phyloP scores from a whole-genome alignment of 2,329 filamentous ascomycete species.

The Paecilomyces sp. region DNA sequence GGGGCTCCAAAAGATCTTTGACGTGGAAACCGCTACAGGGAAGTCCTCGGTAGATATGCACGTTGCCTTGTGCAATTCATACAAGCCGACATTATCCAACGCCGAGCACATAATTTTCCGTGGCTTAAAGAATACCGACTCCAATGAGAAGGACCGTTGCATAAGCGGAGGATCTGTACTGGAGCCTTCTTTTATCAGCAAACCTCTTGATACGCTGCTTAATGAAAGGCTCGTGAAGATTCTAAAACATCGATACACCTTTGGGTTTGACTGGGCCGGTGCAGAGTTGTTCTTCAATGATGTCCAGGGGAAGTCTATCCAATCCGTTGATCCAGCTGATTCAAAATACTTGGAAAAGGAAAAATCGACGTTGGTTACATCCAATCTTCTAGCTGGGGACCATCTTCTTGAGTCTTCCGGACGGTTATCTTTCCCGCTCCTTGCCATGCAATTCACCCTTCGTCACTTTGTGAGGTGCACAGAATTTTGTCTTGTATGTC shows the following conservation, averaged over 20 bases:
- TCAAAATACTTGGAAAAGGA: conserved; percentile 16
- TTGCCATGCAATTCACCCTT: conserved; percentile 67
- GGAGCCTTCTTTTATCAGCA: conserved; percentile 61
- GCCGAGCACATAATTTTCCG: conserved; percentile 45
- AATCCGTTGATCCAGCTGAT: conserved; percentile 5
- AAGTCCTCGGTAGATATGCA: conserved; percentile 49
- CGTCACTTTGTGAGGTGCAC: conserved; percentile 74
- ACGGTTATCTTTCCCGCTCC: conserved; percentile 48
- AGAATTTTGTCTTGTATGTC: conserved; percentile 81
- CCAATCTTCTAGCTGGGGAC: conserved; percentile 43
- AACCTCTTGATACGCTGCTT: conserved; percentile 62
- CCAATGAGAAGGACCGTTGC: neutral
- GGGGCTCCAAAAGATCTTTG: conserved; percentile 48
- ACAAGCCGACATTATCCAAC: conserved; percentile 60
- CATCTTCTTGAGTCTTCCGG: conserved; percentile 35
- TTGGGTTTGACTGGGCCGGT: conserved; percentile 57
- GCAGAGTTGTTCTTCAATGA: conserved; percentile 55
- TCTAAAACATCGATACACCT: conserved; percentile 50
- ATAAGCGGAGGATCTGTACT: conserved; percentile 25
- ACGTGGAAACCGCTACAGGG: conserved; percentile 27
- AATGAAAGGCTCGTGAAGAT: conserved; percentile 58
- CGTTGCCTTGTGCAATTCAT: conserved; percentile 62
- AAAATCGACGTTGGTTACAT: conserved; percentile 17
- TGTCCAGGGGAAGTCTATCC: conserved; percentile 29
- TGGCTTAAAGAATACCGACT: neutral